Conservation (phyloP, 2,329 filamentous ascomycete species). For the Trichoderma afroharzianum region DNA sequence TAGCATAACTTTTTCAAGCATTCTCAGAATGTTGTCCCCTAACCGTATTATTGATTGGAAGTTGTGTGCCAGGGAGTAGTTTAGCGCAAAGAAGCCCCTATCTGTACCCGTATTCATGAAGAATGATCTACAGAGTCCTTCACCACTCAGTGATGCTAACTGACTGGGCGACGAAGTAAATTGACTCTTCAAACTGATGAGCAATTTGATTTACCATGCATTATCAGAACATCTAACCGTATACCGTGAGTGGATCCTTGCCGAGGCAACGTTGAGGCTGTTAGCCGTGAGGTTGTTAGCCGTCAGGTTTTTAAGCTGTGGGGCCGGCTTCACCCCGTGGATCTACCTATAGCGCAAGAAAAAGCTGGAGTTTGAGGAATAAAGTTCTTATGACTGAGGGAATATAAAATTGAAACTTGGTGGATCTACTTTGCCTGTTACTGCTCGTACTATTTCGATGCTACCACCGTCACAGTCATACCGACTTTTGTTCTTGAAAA, state of each 20-base stretch:
- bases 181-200: not conserved
- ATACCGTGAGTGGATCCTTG: not conserved
- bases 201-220: not conserved
- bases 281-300: too few relatives aligned
- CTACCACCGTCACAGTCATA: not conserved
- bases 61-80: not conserved
- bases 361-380: not conserved
- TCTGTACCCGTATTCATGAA: not conserved
- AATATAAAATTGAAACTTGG: not conserved
- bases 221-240: not conserved
- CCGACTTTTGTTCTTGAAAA: not conserved
- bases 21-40: not conserved
- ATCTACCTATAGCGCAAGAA: not conserved
- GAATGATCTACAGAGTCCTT: too few relatives aligned
- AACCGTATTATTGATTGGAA: not conserved
- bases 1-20: not conserved
- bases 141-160: too few relatives aligned
- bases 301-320: not conserved
- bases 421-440: too few relatives aligned
- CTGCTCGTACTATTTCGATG: not conserved
- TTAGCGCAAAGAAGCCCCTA: not conserved
- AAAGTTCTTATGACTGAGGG: not conserved
- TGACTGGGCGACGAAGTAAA: not conserved
- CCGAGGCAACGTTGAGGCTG: not conserved
- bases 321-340: not conserved